Percentiles rank a stretch among this genome's conserved stretches.
Conservation (phyloP, 1,284 basidiomycete species). For the Puccinia novopanici region DNA sequence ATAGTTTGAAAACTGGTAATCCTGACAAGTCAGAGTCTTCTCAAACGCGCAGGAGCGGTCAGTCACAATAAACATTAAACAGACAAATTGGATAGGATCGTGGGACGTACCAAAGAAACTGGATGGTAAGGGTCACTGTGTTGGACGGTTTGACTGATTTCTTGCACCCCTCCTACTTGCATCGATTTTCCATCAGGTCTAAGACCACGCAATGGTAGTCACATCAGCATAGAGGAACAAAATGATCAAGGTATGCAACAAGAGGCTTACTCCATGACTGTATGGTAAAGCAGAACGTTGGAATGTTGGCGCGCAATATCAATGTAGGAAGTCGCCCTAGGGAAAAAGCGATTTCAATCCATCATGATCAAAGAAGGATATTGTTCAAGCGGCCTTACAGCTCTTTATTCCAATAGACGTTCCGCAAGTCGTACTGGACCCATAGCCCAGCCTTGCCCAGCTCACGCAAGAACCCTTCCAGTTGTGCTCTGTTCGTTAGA, state of each 20-base stretch:
- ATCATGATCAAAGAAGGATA: not conserved
- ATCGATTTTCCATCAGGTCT: constrained; percentile 19
- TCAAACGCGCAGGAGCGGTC: not conserved
- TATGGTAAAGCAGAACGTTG: constrained; percentile 41
- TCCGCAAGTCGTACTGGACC: constrained; percentile 40
- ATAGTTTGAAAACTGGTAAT: constrained; percentile 39
- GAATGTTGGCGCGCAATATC: constrained; percentile 12
- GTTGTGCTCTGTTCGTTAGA: constrained; percentile 4
- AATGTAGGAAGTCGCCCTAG: constrained; percentile 1
- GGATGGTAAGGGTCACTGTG: constrained; percentile 43
- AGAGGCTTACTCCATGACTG: constrained; percentile 33
- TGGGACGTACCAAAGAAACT: constrained; percentile 25
- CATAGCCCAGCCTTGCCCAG: constrained; percentile 25
- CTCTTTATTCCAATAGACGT: constrained; percentile 20
- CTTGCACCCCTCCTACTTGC: not conserved
- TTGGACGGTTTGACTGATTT: not conserved
- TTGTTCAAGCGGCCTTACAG: constrained; percentile 25
- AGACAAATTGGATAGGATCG: too few species aligned
- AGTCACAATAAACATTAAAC: not conserved
- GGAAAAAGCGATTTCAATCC: not conserved
- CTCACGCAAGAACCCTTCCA: not conserved
- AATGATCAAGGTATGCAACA: not conserved
- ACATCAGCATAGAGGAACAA: not conserved
- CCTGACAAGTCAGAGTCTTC: constrained; percentile 43
- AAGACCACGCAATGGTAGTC: not conserved